These are phyloP conservation scores for Fusarium guadeloupense DNA, from an alignment of 2,329 filamentous ascomycete genomes.

Conservation along the genomic window DNA sequence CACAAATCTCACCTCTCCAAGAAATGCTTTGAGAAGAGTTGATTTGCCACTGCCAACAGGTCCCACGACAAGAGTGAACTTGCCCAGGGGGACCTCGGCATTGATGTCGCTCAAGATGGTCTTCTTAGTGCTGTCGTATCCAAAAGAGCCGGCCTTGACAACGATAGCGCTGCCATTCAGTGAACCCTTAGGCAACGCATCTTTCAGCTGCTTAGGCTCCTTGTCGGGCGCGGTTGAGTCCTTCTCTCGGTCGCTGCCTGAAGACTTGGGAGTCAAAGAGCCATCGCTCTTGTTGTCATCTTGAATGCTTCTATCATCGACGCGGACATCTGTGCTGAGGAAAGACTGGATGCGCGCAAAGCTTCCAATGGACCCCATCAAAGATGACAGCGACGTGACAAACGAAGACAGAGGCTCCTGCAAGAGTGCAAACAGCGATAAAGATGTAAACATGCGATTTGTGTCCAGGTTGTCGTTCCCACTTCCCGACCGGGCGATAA, in stretches of 20 bases:
- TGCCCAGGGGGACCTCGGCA: background rate
- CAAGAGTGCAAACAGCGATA: slow-evolving; percentile 23
- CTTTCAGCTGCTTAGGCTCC: background rate
- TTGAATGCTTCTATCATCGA: slow-evolving; percentile 5
- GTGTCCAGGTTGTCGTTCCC: slow-evolving; percentile 21
- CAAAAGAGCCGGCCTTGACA: slow-evolving; percentile 11
- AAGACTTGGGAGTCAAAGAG: background rate
- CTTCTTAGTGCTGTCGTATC: slow-evolving; percentile 12
- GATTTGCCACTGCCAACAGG: slow-evolving; percentile 52
- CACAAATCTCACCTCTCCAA: slow-evolving; percentile 40
- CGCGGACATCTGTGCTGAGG: slow-evolving; percentile 12
- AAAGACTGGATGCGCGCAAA: slow-evolving; percentile 29
- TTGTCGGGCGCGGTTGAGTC: background rate
- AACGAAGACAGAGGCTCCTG: slow-evolving; percentile 25
- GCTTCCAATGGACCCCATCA: slow-evolving; percentile 31
- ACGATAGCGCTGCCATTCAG: background rate
- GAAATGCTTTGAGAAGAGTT: slow-evolving; percentile 45
- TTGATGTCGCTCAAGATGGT: slow-evolving; percentile 14
- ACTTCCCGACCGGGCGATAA: slow-evolving; percentile 13
- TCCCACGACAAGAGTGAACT: slow-evolving; percentile 43
- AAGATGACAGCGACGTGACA: slow-evolving; percentile 16
- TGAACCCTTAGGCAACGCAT: fast-evolving
- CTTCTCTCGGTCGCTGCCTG: slow-evolving; percentile 1
- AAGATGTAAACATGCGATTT: slow-evolving; percentile 30
- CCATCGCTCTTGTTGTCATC: background rate